Evolutionary conservation across 257 asterid genomes (phyloP).

Genomic region (Echium plantagineum): DNA sequence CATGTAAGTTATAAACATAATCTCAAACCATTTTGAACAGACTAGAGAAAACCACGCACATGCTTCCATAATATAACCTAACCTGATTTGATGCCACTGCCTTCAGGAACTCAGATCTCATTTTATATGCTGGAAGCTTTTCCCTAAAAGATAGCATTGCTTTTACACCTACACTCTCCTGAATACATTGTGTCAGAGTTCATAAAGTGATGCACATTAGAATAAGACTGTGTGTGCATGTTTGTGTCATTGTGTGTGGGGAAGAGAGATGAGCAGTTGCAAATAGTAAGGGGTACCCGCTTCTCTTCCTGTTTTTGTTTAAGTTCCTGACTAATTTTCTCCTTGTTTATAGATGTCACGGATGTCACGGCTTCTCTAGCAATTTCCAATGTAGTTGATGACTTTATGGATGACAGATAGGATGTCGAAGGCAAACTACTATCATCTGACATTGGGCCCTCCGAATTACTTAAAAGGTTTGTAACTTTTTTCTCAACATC

Average conservation of each 20-base stretch:
- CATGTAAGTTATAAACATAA: no score
- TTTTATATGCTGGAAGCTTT: conserved; percentile 80
- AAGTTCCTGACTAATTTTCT: conserved; percentile 47
- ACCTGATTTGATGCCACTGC: conserved; percentile 85
- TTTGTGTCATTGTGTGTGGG: not conserved
- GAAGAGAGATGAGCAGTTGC: conserved; percentile 1
- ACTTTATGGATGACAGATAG: conserved; percentile 30
- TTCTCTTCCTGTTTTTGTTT: conserved; percentile 68
- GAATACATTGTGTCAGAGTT: conserved; percentile 19
- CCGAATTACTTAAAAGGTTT: conserved; percentile 48
- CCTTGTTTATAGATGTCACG: conserved; percentile 29
- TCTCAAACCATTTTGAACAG: no score
- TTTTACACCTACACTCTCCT: conserved; percentile 57
- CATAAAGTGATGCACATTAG: conserved; percentile 8
- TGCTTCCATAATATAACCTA: not conserved
- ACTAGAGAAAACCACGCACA: not conserved
- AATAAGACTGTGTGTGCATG: not conserved
- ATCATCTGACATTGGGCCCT: conserved; percentile 21
- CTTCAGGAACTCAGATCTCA: conserved; percentile 63
- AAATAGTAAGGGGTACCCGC: conserved; percentile 40
- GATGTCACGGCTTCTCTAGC: conserved; percentile 19
- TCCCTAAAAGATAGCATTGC: conserved; percentile 74
- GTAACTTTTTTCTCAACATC: conserved; percentile 78
- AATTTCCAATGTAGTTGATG: conserved; percentile 27
- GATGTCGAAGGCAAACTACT: conserved; percentile 31